Percentiles rank a stretch among this genome's conserved stretches.
Evolutionary conservation across 441 rosid species (phyloP).

Genomic region (Dalechampia spathulata): DNA sequence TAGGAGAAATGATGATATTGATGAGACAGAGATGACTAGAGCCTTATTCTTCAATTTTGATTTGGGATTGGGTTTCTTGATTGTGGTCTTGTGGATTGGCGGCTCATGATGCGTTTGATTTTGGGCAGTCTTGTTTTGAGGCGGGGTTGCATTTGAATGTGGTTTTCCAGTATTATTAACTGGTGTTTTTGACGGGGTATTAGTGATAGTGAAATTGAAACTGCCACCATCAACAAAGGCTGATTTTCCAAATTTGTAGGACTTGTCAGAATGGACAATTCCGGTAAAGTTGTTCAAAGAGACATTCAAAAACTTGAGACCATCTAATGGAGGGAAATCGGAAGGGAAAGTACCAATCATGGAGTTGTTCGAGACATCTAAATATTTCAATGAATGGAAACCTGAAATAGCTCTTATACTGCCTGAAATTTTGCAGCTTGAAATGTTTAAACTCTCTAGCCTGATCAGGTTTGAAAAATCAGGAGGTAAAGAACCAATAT

Average conservation of each 20-base stretch:
- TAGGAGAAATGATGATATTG: slow-evolving; percentile 35
- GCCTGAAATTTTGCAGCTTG: slow-evolving; percentile 56
- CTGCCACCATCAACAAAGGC: slow-evolving; percentile 55
- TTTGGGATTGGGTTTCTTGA: slow-evolving; percentile 18
- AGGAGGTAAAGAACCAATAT: slow-evolving; percentile 39
- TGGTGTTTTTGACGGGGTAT: slow-evolving; percentile 34
- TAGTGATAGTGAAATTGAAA: slow-evolving; percentile 31
- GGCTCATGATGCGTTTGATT: background rate
- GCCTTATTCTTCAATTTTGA: no score
- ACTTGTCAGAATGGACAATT: slow-evolving; percentile 25
- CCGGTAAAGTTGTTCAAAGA: slow-evolving; percentile 66
- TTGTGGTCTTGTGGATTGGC: slow-evolving; percentile 4
- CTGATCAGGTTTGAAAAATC: slow-evolving; percentile 42
- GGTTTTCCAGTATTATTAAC: slow-evolving; percentile 9
- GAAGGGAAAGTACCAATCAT: slow-evolving; percentile 66
- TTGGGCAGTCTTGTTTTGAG: slow-evolving; percentile 14
- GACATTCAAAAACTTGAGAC: slow-evolving; percentile 49
- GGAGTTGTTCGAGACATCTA: slow-evolving; percentile 65
- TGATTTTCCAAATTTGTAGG: slow-evolving; percentile 50
- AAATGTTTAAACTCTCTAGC: slow-evolving; percentile 43
- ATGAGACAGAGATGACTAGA: slow-evolving; percentile 35
- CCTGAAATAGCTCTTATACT: slow-evolving; percentile 40
- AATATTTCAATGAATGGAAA: slow-evolving; percentile 38
- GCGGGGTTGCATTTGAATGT: slow-evolving; percentile 8
- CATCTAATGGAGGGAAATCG: slow-evolving; percentile 56